phyloP scores from a whole-genome alignment of 2,329 filamentous ascomycete genomes.

The Moelleriella libera region DNA sequence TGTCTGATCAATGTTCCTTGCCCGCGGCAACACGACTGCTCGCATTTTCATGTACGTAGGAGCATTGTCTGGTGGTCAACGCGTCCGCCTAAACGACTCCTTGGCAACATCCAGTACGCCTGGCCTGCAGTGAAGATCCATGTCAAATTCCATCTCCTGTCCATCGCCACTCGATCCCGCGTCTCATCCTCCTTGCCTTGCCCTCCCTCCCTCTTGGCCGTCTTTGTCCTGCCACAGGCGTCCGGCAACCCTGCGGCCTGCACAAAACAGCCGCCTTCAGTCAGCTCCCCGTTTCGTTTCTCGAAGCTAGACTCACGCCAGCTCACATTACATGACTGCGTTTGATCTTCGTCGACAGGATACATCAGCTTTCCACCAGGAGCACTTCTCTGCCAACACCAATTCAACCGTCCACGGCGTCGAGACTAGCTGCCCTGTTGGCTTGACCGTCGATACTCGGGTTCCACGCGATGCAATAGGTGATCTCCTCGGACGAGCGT shows the following conservation, averaged over 20 bases:
- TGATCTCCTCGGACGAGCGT: background rate
- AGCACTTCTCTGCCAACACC: no score
- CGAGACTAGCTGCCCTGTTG: no score
- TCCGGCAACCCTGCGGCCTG: background rate
- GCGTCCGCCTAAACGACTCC: background rate
- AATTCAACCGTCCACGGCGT: no score
- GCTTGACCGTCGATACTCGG: no score
- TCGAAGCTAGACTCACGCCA: no score
- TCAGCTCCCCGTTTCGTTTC: no score
- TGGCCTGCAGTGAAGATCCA: background rate
- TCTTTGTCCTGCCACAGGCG: background rate
- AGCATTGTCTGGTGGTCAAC: background rate
- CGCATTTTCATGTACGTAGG: background rate
- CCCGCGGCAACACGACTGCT: background rate
- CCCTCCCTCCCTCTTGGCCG: background rate
- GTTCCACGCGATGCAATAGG: constrained; percentile 12
- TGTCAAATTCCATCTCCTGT: background rate
- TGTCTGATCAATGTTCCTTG: background rate
- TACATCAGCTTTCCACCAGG: no score
- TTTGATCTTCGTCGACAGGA: no score
- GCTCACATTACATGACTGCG: no score
- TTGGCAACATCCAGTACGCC: background rate
- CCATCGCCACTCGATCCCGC: background rate
- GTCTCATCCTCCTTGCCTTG: background rate
- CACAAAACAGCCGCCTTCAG: background rate